Conservation (phyloP, 2,329 filamentous ascomycete genomes). For the Karstenula rhodostoma region DNA sequence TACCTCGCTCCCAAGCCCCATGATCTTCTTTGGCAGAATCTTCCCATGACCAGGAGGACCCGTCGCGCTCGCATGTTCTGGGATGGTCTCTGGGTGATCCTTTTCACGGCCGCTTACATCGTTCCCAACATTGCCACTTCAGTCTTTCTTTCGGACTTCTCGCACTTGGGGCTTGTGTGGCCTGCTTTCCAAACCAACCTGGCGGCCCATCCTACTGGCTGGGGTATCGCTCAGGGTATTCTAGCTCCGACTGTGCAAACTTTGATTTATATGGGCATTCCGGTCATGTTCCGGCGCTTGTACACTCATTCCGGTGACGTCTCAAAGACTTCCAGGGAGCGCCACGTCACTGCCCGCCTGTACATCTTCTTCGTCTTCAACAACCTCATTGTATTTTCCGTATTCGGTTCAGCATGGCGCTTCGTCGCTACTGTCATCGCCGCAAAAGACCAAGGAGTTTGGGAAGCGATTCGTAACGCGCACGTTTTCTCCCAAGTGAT, state of each 20-base stretch:
- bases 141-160: conserved; percentile 87
- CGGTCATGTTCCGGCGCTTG: conserved; percentile 87
- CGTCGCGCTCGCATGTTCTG: conserved; percentile 76
- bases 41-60: conserved; percentile 73
- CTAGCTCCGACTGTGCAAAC: conserved; percentile 86
- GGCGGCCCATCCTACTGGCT: conserved; percentile 68
- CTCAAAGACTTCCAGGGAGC: conserved; percentile 89
- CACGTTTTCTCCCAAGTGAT: conserved; percentile 73
- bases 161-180: conserved; percentile 85
- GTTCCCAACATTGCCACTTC: conserved; percentile 92
- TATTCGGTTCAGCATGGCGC: conserved; percentile 86
- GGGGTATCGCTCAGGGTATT: conserved; percentile 93
- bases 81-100: conserved; percentile 82
- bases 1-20: conserved; percentile 83
- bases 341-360: conserved; percentile 87
- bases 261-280: conserved; percentile 83
- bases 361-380: conserved; percentile 99
- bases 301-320: conserved; percentile 84
- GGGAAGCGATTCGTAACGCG: conserved; percentile 71
- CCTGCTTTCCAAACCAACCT: conserved; percentile 74
- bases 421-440: conserved; percentile 74
- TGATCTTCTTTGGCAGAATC: conserved; percentile 95
- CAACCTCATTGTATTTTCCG: conserved; percentile 90
- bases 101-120: conserved; percentile 85
- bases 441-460: conserved; percentile 63